These are phyloP conservation scores for Tubosaeta sp. DNA, from an alignment of 768 basidiomycete species.

Conservation along the genomic window DNA sequence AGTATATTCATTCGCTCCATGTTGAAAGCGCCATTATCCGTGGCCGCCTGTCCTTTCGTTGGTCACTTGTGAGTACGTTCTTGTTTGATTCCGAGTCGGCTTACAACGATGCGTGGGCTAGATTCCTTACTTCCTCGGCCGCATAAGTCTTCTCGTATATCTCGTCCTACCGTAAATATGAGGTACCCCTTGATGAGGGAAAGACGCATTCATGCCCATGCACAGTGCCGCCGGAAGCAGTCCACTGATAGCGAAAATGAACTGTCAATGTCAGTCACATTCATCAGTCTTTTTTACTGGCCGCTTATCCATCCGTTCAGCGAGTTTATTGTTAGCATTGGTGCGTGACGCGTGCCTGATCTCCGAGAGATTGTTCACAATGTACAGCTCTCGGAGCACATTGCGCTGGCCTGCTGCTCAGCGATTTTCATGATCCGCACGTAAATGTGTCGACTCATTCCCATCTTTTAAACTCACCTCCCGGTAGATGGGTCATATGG, in stretches of 20 bases:
- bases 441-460: slow-evolving; percentile 7
- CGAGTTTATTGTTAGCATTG: too few relatives aligned
- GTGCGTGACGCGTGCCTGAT: too few relatives aligned
- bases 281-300: too few relatives aligned
- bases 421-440: slow-evolving; percentile 22
- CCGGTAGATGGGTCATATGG: slow-evolving; percentile 24
- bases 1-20: slow-evolving; percentile 13
- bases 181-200: background rate
- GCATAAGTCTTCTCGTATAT: background rate
- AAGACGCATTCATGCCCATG: background rate
- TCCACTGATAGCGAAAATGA: background rate
- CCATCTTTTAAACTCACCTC: too few relatives aligned
- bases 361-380: too few relatives aligned
- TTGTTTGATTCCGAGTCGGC: background rate
- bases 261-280: slow-evolving; percentile 16
- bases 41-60: background rate
- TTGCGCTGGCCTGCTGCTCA: slow-evolving; percentile 18
- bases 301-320: too few relatives aligned
- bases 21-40: slow-evolving; percentile 13
- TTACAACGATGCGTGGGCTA: background rate
- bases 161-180: slow-evolving; percentile 7
- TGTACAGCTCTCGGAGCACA: background rate
- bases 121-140: background rate
- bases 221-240: slow-evolving; percentile 2
- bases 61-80: background rate